Conservation (phyloP, 108 stramenopile species). For the Skeletonema costatum region DNA sequence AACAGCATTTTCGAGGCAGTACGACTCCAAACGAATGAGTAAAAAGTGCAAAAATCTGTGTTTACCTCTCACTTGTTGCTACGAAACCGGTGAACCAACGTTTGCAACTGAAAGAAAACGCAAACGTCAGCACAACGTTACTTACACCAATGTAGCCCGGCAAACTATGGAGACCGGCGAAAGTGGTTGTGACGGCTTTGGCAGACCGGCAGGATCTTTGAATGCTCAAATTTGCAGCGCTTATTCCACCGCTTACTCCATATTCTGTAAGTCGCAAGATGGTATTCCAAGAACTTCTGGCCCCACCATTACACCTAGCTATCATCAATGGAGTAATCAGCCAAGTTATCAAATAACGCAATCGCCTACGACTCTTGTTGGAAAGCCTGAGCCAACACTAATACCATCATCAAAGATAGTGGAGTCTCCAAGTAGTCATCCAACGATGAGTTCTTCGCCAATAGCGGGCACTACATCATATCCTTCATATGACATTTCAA, state of each 20-base stretch:
- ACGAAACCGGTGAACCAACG: neutral
- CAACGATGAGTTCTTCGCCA: neutral
- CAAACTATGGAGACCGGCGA: neutral
- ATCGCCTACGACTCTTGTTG: neutral
- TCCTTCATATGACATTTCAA: neutral
- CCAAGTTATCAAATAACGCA: neutral
- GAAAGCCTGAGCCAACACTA: neutral
- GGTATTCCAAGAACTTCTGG: neutral
- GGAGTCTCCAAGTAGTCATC: neutral
- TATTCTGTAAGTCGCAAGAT: conserved; percentile 17
- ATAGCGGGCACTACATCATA: neutral
- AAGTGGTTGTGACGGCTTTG: conserved; percentile 4
- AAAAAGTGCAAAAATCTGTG: conserved; percentile 9
- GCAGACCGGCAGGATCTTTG: neutral
- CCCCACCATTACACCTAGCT: neutral
- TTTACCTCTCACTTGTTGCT: conserved; percentile 17
- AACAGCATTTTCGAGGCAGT: neutral
- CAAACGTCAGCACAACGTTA: neutral
- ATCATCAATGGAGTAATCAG: neutral
- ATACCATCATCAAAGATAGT: neutral
- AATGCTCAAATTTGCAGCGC: conserved; percentile 28
- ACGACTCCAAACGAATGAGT: neutral
- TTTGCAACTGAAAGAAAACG: conserved; percentile 4
- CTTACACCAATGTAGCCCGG: neutral
- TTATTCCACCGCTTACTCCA: conserved; percentile 4